phyloP scores from a whole-genome alignment of 768 basidiomycete species.

The Suillus variegatus region DNA sequence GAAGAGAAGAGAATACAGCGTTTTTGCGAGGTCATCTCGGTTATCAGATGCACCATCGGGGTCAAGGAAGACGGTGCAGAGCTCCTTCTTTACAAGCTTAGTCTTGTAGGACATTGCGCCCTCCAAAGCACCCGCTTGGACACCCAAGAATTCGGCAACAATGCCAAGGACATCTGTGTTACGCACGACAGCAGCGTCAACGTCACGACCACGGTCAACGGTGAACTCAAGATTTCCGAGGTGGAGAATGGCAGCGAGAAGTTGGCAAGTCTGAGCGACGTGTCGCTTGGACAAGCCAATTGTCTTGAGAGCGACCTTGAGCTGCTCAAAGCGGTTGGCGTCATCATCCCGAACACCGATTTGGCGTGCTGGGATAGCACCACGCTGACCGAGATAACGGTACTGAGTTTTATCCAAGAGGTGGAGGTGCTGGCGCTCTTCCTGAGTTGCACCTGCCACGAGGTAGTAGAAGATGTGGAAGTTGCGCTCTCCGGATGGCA shows the following conservation, averaged over 20 bases:
- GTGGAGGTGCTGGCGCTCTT: slow-evolving; percentile 88
- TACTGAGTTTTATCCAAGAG: slow-evolving; percentile 80
- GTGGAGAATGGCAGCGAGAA: slow-evolving; percentile 93
- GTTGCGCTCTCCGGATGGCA: slow-evolving; percentile 91
- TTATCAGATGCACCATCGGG: slow-evolving; percentile 92
- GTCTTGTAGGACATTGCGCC: slow-evolving; percentile 87
- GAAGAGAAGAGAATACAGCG: slow-evolving; percentile 91
- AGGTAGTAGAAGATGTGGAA: slow-evolving; percentile 99
- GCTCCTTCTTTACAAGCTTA: slow-evolving; percentile 90
- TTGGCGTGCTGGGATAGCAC: slow-evolving; percentile 41
- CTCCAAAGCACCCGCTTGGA: slow-evolving; percentile 72
- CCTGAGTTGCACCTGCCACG: slow-evolving; percentile 83
- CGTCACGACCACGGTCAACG: slow-evolving; percentile 78
- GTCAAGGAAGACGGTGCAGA: slow-evolving; percentile 97
- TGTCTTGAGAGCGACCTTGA: slow-evolving; percentile 91
- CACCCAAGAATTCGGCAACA: slow-evolving; percentile 90
- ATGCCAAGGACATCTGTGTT: slow-evolving; percentile 81
- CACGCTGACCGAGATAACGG: slow-evolving; percentile 81
- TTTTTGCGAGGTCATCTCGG: slow-evolving; percentile 91
- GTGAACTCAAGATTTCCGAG: slow-evolving; percentile 95
- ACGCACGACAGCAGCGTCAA: slow-evolving; percentile 90
- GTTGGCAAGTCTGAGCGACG: slow-evolving; percentile 94
- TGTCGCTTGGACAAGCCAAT: slow-evolving; percentile 93
- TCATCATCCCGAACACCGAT: slow-evolving; percentile 72
- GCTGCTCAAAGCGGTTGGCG: slow-evolving; percentile 85